Evolutionary conservation across 1,284 basidiomycete genomes (phyloP).

Genomic region (Fomes fomentarius): DNA sequence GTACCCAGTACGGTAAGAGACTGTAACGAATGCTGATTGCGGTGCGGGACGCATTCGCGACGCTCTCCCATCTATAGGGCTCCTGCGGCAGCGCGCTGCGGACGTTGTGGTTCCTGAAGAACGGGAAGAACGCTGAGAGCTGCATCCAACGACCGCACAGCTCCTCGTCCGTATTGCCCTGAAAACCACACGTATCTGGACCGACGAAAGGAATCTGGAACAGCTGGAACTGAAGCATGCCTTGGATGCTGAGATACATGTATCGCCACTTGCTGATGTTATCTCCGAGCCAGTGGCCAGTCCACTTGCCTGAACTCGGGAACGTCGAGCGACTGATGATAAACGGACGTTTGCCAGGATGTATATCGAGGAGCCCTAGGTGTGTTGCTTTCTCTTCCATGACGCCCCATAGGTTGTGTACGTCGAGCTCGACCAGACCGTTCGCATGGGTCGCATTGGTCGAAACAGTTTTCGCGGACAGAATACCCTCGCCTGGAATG

Average conservation of each 20-base stretch:
- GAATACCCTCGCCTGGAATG: conserved; percentile 49
- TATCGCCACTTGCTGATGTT: conserved; percentile 74
- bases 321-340: conserved; percentile 72
- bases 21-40: conserved; percentile 70
- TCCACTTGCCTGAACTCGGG: conserved; percentile 66
- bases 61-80: conserved; percentile 78
- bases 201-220: conserved; percentile 81
- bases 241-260: conserved; percentile 61
- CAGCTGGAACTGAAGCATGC: conserved; percentile 78
- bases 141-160: conserved; percentile 85
- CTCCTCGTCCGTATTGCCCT: conserved; percentile 71
- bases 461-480: conserved; percentile 54
- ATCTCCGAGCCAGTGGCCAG: conserved; percentile 55
- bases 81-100: conserved; percentile 68
- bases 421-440: conserved; percentile 59
- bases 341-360: conserved; percentile 64
- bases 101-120: conserved; percentile 73
- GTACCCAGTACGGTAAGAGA: conserved; percentile 75
- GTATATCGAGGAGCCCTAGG: conserved; percentile 52
- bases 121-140: conserved; percentile 75
- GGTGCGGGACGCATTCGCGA: conserved; percentile 71
- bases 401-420: conserved; percentile 67
- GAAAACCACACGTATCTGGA: conserved; percentile 57
- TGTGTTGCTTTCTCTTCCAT: conserved; percentile 69
- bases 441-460: conserved; percentile 64